These are phyloP conservation scores for Graphilbum fragrans DNA, from an alignment of 2,329 filamentous ascomycete genomes.

Conservation along the genomic window DNA sequence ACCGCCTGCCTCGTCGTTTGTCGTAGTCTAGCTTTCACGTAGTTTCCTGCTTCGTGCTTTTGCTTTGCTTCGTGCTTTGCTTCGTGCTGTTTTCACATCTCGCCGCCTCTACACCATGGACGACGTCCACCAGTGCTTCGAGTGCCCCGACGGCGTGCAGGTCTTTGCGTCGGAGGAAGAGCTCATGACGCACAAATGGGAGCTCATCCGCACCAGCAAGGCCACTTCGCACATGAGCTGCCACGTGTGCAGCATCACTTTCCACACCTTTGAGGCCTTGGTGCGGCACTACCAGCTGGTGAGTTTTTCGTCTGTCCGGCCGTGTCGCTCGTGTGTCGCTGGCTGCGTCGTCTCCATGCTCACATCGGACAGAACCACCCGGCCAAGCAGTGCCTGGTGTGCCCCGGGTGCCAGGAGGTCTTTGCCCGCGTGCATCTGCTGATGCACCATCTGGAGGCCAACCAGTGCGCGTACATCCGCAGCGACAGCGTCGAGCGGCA, in stretches of 20 bases:
- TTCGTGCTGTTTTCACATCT: neutral
- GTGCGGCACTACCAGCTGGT: conserved; percentile 23
- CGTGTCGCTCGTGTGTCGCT: too few species aligned
- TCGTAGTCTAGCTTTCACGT: neutral
- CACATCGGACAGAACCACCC: conserved; percentile 30
- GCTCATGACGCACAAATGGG: conserved; percentile 15
- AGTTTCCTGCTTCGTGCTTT: neutral
- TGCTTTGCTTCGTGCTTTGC: neutral
- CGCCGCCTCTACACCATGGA: neutral
- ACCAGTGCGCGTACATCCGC: conserved; percentile 24
- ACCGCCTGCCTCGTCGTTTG: too few species aligned
- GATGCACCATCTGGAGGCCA: conserved; percentile 32
- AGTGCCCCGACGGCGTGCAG: conserved; percentile 9
- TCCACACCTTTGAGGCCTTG: conserved; percentile 19
- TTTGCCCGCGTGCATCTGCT: conserved; percentile 25
- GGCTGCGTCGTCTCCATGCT: too few species aligned
- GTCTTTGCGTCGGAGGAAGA: conserved; percentile 10
- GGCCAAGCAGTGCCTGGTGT: conserved; percentile 26
- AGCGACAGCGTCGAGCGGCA: neutral
- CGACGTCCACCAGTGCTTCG: conserved; percentile 9
- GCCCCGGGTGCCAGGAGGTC: conserved; percentile 30
- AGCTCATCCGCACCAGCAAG: conserved; percentile 12
- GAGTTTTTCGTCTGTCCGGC: conserved; percentile 2
- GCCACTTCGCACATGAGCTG: conserved; percentile 22
- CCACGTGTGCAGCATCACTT: conserved; percentile 23